Conservation (phyloP, 495 filamentous ascomycete species). For the Saxophila tyrrhenica region DNA sequence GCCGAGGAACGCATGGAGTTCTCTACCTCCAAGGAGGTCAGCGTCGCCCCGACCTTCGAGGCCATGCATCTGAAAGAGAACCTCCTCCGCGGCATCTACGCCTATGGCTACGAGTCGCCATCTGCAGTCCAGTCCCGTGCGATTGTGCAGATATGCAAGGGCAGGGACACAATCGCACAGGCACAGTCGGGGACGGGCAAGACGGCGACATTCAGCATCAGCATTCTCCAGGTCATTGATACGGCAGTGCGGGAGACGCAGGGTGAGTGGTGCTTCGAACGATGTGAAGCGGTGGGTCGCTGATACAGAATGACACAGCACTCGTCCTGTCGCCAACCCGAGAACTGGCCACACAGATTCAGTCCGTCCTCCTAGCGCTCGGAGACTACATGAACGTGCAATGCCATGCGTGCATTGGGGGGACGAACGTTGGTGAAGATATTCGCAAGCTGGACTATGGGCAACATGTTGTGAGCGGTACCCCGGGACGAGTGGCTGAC, state of each 20-base stretch:
- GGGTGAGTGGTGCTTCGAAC: constrained; percentile 34
- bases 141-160: constrained; percentile 98
- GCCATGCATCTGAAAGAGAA: constrained; percentile 88
- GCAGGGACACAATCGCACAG: constrained; percentile 95
- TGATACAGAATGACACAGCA: constrained; percentile 34
- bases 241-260: constrained; percentile 67
- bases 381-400: constrained; percentile 99
- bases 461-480: constrained; percentile 92
- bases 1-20: constrained; percentile 97
- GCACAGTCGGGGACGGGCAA: constrained; percentile 99
- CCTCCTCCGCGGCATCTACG: constrained; percentile 93
- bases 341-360: constrained; percentile 95
- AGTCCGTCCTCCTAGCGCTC: constrained; percentile 91
- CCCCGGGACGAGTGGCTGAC: constrained; percentile 89
- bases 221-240: constrained; percentile 73
- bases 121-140: constrained; percentile 95
- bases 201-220: constrained; percentile 97
- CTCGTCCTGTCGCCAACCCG: constrained; percentile 95
- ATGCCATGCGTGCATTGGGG: constrained; percentile 97
- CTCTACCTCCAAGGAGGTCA: constrained; percentile 93
- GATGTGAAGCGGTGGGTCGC: background rate
- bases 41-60: constrained; percentile 63
- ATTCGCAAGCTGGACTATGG: constrained; percentile 95
- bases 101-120: constrained; percentile 95
- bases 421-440: constrained; percentile 93